Evolutionary conservation across 208 protist genomes (phyloP).

Genomic region (Herpetomonas muscarum): DNA sequence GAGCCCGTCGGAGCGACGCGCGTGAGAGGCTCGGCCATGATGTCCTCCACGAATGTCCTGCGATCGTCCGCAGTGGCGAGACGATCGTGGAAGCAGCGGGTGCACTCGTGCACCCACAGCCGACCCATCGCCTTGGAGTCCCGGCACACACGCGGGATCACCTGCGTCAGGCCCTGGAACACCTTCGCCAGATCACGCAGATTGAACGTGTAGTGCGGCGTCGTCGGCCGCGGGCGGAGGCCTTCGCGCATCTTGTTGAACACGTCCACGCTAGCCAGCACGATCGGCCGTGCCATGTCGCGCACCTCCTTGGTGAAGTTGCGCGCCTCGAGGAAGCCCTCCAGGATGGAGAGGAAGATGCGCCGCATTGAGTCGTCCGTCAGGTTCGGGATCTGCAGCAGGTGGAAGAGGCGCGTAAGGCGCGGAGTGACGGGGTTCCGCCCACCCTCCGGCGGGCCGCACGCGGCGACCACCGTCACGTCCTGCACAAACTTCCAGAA

Average conservation of each 20-base stretch:
- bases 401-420: slow-evolving; percentile 93
- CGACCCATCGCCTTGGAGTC: slow-evolving; percentile 52
- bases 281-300: slow-evolving; percentile 60
- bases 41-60: slow-evolving; percentile 88
- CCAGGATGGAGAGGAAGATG: slow-evolving; percentile 94
- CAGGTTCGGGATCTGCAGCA: slow-evolving; percentile 93
- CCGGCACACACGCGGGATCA: slow-evolving; percentile 80
- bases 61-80: slow-evolving; percentile 93
- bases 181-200: slow-evolving; percentile 97
- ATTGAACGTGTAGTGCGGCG: slow-evolving; percentile 99
- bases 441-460: slow-evolving; percentile 95
- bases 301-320: slow-evolving; percentile 83
- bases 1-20: slow-evolving; percentile 63
- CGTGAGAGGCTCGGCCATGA: slow-evolving; percentile 80
- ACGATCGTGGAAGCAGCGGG: slow-evolving; percentile 97
- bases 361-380: slow-evolving; percentile 91
- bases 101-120: slow-evolving; percentile 96
- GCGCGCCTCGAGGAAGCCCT: slow-evolving; percentile 87
- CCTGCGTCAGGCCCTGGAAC: slow-evolving; percentile 93
- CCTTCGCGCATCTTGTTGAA: slow-evolving; percentile 88
- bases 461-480: slow-evolving; percentile 93
- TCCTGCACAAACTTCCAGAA: slow-evolving; percentile 96
- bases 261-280: slow-evolving; percentile 88
- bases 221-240: slow-evolving; percentile 94
- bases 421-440: slow-evolving; percentile 92